A percentile compares a stretch with the other conserved stretches of the same genome.
These are phyloP conservation scores for Boletus rufocinnamomeus DNA, from an alignment of 768 basidiomycete species.

Conservation along the genomic window DNA sequence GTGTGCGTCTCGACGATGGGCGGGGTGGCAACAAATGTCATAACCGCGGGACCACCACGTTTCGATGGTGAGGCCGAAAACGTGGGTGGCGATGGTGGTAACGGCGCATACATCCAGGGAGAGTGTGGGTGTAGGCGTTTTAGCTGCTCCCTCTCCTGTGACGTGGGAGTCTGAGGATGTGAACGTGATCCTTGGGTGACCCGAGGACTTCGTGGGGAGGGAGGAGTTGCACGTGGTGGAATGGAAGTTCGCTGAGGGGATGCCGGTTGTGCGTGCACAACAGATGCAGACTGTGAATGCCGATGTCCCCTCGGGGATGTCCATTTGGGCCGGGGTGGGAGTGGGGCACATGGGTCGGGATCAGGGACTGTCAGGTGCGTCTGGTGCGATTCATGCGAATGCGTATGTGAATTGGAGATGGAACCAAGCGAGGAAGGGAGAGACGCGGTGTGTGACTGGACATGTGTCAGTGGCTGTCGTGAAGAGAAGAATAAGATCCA, in stretches of 20 bases:
- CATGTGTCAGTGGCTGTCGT: conserved; percentile 21
- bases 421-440: conserved; percentile 34
- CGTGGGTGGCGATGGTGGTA: conserved; percentile 33
- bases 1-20: conserved; percentile 12
- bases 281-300: conserved; percentile 18
- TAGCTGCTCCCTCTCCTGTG: conserved; percentile 13
- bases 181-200: conserved; percentile 16
- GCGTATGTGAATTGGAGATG: conserved; percentile 24
- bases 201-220: conserved; percentile 22
- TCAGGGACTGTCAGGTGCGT: conserved; percentile 27
- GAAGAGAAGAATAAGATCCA: conserved; percentile 17
- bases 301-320: conserved; percentile 9
- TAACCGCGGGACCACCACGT: conserved; percentile 23
- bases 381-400: conserved; percentile 32
- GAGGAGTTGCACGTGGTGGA: conserved; percentile 9
- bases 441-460: conserved; percentile 29
- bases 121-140: conserved; percentile 22
- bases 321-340: conserved; percentile 7
- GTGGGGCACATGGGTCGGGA: conserved; percentile 11
- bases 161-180: conserved; percentile 26
- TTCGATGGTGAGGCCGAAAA: conserved; percentile 34
- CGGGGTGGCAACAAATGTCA: conserved; percentile 26
- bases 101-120: conserved; percentile 31
- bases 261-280: conserved; percentile 2
- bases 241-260: conserved; percentile 10